Conservation (phyloP, 345 rosid genomes). For the Aurinia saxatilis region DNA sequence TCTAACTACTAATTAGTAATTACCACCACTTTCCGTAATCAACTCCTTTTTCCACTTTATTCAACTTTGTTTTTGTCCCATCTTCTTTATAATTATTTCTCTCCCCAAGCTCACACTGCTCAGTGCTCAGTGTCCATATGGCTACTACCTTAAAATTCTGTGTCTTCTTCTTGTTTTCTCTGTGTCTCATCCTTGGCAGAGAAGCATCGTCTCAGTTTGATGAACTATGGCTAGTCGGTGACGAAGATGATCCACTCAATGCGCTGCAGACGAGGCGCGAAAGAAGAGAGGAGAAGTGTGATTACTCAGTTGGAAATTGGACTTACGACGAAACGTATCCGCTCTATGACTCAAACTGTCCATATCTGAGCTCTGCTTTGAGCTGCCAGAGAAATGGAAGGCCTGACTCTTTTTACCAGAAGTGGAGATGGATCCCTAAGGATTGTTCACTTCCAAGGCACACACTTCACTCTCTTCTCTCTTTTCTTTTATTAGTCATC, state of each 20-base stretch:
- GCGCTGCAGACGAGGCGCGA: constrained; percentile 24
- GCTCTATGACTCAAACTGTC: constrained; percentile 73
- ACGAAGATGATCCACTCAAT: constrained; percentile 26
- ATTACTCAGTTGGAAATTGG: constrained; percentile 73
- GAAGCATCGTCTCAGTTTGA: constrained; percentile 19
- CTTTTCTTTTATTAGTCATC: background rate
- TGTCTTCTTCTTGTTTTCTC: background rate
- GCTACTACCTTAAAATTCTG: constrained; percentile 9
- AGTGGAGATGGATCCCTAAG: constrained; percentile 85
- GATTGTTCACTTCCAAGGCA: constrained; percentile 83
- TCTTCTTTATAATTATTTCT: constrained; percentile 3
- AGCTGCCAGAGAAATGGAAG: constrained; percentile 85
- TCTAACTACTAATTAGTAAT: constrained; percentile 13
- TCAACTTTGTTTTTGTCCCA: background rate
- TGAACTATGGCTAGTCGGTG: constrained; percentile 27
- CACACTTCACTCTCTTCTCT: background rate
- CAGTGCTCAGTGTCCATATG: constrained; percentile 6
- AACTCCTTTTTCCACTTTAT: constrained; percentile 21
- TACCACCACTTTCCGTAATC: constrained; percentile 27
- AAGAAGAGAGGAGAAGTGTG: constrained; percentile 39
- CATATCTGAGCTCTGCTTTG: constrained; percentile 69
- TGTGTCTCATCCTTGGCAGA: constrained; percentile 12
- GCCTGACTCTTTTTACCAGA: constrained; percentile 85
- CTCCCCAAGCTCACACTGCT: constrained; percentile 4
- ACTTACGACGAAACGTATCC: constrained; percentile 67